Evolutionary conservation across 495 filamentous ascomycete genomes (phyloP), one percentile per base, ranked within the genome.

Genomic region (Geopyxis carbonaria): DNA sequence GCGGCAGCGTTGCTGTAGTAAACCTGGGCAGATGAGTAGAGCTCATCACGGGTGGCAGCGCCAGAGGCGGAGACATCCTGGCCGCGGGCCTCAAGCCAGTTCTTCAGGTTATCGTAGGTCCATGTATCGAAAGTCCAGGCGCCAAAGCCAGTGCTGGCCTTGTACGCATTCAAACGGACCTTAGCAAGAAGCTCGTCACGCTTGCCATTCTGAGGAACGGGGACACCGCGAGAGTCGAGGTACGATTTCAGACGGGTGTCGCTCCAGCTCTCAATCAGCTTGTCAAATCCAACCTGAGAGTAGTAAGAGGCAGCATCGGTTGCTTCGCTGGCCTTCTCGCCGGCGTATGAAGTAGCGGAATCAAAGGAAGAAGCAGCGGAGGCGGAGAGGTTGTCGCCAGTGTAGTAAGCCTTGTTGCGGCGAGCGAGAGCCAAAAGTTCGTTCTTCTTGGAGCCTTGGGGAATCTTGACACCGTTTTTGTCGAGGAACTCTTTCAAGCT

Each of bases 361-460:
- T 64, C 63, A 31, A 65, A 51, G 47, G 47, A 44, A 38, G 29
- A 24, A 16, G 42, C 45, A 34, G 57, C 59, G 31, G 45, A 53
- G 7, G 34, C 30, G 5, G 49, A 57, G 13, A 51, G 48, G 11
- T 45, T 39, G 43, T 87, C 74, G 27, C 73, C 77, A 15, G 76
- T 62, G 40, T 93, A 63, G 34, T 73, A 67, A 31, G 75, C 70
- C 34, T 81, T 81, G 64, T 94, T 69, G 66, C 92, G 91, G 50
- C 89, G 81, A 37, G 85, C 82, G 34, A 95, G 73, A 34, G 89
- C 84, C 32, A 89, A 61, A 13, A 95, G 71, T 55, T 95, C 87
- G 59, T 94, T 93, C 41, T 74, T 65, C 64, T 66, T 84, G 46
- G 78, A 86, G 20, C 89, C 87, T 58, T 95, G 89, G 5, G 87